phyloP scores from a whole-genome alignment of 164 flowering plant genomes.

The Protea cynaroides region DNA sequence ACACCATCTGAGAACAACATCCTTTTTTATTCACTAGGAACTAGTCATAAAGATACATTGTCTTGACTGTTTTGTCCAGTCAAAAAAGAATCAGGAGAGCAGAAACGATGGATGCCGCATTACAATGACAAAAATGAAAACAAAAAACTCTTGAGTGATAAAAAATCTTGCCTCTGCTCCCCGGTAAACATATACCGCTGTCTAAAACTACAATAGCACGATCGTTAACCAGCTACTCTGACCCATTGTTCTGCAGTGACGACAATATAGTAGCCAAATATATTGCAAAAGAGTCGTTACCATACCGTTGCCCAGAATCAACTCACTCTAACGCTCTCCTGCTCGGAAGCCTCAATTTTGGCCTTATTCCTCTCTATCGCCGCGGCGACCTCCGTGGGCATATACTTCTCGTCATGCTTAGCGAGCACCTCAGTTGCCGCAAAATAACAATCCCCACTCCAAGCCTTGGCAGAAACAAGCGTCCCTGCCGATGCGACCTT shows the following conservation, averaged over 20 bases:
- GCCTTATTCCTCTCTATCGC: slow-evolving; percentile 84
- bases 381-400: slow-evolving; percentile 79
- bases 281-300: background rate
- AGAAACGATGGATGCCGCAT: slow-evolving; percentile 1
- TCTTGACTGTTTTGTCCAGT: background rate
- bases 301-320: background rate
- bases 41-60: background rate
- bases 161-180: background rate
- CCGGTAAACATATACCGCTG: background rate
- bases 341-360: slow-evolving; percentile 22
- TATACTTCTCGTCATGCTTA: slow-evolving; percentile 96
- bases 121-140: slow-evolving; percentile 3
- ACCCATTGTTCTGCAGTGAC: background rate
- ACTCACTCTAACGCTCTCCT: slow-evolving; percentile 3
- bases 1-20: background rate
- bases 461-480: slow-evolving; percentile 54
- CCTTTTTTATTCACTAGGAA: slow-evolving; percentile 1
- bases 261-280: background rate
- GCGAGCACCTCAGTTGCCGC: slow-evolving; percentile 78
- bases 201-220: background rate
- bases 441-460: slow-evolving; percentile 56
- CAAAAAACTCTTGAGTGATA: background rate
- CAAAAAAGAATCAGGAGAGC: slow-evolving; percentile 1
- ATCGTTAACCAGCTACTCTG: background rate
- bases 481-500: slow-evolving; percentile 17